A percentile compares a stretch with the other conserved stretches of the same genome.
phyloP scores from a whole-genome alignment of 257 asterid species.

The Nicotiana noctiflora region DNA sequence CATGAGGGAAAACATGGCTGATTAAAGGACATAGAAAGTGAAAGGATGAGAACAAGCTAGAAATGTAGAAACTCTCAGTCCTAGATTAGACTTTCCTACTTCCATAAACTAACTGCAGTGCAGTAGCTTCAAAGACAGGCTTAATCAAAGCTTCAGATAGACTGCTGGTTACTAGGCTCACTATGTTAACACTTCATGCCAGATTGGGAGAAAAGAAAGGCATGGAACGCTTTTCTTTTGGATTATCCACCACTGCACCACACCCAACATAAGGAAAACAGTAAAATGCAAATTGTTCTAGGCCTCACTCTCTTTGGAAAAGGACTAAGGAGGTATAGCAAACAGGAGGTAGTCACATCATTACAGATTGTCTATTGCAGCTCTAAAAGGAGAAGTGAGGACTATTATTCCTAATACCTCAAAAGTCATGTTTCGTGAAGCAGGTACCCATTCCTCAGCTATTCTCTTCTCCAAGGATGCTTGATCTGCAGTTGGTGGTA shows the following conservation, averaged over 20 bases:
- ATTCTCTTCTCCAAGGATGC: conserved; percentile 75
- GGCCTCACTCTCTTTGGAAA: background rate
- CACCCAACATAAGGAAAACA: background rate
- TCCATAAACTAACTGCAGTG: background rate
- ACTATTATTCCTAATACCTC: conserved; percentile 42
- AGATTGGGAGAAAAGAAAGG: background rate
- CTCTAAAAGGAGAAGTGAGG: background rate
- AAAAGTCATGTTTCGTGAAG: conserved; percentile 79
- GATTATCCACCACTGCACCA: background rate
- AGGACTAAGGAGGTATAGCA: background rate
- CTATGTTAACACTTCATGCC: background rate
- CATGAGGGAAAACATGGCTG: background rate
- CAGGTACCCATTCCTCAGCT: conserved; percentile 97
- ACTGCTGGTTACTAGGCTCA: background rate
- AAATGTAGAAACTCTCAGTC: background rate
- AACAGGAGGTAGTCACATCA: background rate
- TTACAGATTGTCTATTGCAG: background rate
- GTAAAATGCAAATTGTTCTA: background rate
- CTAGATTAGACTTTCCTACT: background rate
- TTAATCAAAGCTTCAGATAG: background rate
- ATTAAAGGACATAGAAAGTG: background rate
- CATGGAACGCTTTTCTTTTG: background rate
- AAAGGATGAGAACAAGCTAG: background rate
- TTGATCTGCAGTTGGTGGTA: conserved; percentile 79
- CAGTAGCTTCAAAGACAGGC: background rate